Conservation (phyloP, 2,329 filamentous ascomycete species). For the Didymella exigua region DNA sequence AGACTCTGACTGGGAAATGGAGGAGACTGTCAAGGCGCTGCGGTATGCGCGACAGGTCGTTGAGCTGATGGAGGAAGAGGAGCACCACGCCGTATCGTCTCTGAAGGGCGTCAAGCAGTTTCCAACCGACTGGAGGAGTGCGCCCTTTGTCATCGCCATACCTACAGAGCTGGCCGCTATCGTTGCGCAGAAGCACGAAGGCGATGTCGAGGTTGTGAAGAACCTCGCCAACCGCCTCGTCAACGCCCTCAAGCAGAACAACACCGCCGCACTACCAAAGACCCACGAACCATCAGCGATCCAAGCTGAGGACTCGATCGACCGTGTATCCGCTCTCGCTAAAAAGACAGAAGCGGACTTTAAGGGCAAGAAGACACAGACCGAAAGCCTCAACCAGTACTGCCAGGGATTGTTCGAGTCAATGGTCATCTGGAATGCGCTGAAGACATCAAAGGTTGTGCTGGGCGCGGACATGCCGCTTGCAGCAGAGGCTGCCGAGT, state of each 20-base stretch:
- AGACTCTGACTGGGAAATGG: slow-evolving; percentile 44
- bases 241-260: slow-evolving; percentile 35
- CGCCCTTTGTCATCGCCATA: slow-evolving; percentile 49
- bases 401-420: slow-evolving; percentile 36
- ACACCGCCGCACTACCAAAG: slow-evolving; percentile 23
- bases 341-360: slow-evolving; percentile 19
- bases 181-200: slow-evolving; percentile 46
- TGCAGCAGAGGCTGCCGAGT: slow-evolving; percentile 26
- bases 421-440: slow-evolving; percentile 52
- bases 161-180: slow-evolving; percentile 53
- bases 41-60: slow-evolving; percentile 48
- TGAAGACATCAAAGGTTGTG: slow-evolving; percentile 50
- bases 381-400: slow-evolving; percentile 6
- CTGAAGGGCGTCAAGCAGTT: slow-evolving; percentile 20
- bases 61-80: slow-evolving; percentile 49
- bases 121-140: slow-evolving; percentile 34
- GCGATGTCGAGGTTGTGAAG: slow-evolving; percentile 48
- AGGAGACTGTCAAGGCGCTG: slow-evolving; percentile 47
- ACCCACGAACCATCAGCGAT: not conserved
- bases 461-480: slow-evolving; percentile 46
- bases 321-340: slow-evolving; percentile 2
- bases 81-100: slow-evolving; percentile 42
- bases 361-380: not conserved
- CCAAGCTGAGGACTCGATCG: slow-evolving; percentile 6
- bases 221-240: slow-evolving; percentile 50